Conservation (phyloP, 352 stramenopile genomes). For the Globisporangium paddicum region DNA sequence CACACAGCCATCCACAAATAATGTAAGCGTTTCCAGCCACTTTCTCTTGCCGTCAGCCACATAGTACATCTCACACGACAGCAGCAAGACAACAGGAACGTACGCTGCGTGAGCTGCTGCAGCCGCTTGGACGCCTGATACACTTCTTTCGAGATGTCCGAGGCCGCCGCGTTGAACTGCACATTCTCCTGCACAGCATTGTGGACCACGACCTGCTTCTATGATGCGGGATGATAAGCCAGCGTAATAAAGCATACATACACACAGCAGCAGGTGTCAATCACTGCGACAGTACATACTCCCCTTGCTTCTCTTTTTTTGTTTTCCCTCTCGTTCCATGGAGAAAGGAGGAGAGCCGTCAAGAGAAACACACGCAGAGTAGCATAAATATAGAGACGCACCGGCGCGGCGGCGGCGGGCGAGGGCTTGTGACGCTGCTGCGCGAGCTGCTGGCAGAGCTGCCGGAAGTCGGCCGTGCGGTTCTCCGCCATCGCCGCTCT, state of each 20-base stretch:
- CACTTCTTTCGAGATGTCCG: slow-evolving; percentile 81
- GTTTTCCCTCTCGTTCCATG: background rate
- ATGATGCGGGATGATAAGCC: background rate
- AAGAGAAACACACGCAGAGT: background rate
- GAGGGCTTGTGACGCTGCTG: slow-evolving; percentile 23
- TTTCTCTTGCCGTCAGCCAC: background rate
- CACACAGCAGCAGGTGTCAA: background rate
- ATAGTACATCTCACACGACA: background rate
- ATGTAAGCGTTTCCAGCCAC: background rate
- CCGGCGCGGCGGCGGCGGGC: slow-evolving; percentile 11
- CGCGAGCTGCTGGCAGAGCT: slow-evolving; percentile 53
- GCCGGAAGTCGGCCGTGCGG: slow-evolving; percentile 63
- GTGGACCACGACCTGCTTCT: slow-evolving; percentile 31
- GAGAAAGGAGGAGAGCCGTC: background rate
- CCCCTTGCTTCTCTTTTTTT: no score
- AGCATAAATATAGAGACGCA: slow-evolving; percentile 3
- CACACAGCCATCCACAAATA: background rate
- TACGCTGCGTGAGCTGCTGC: slow-evolving; percentile 76
- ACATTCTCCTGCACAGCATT: slow-evolving; percentile 62
- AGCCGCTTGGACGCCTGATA: slow-evolving; percentile 74
- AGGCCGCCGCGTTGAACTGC: slow-evolving; percentile 77
- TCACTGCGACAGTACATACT: background rate
- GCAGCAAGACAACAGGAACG: slow-evolving; percentile 10
- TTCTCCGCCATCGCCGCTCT: slow-evolving; percentile 50
- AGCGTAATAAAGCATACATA: background rate